Evolutionary conservation across 257 asterid species (phyloP).

Genomic region (Forsythia suspensa): DNA sequence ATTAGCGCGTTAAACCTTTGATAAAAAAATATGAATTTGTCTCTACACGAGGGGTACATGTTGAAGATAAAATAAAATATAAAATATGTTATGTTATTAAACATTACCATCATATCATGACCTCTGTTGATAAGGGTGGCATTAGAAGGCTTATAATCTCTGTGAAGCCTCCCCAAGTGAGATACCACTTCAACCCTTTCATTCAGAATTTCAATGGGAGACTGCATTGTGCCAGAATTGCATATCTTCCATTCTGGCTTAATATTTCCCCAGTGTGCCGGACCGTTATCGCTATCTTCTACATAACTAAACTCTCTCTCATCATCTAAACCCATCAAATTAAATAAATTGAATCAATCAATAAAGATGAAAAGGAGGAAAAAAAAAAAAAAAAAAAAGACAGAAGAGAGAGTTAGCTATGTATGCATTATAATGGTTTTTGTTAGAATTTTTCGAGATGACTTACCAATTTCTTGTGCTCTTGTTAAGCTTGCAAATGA

Average conservation of each 20-base stretch:
- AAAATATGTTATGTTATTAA: background rate
- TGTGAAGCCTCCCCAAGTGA: conserved; percentile 46
- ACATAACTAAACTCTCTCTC: conserved; percentile 72
- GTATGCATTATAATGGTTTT: background rate
- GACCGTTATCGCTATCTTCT: conserved; percentile 49
- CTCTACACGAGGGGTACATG: no score
- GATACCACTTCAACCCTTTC: conserved; percentile 55
- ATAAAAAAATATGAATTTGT: no score
- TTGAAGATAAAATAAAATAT: no score
- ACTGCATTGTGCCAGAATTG: conserved; percentile 58
- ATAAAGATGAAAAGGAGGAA: background rate
- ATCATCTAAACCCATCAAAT: conserved; percentile 39
- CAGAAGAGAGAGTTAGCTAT: background rate
- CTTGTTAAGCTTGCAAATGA: conserved; percentile 23
- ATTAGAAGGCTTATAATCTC: conserved; percentile 44
- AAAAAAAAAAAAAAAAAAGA: background rate
- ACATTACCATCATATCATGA: conserved; percentile 77
- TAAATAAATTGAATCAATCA: background rate
- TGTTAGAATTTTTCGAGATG: background rate
- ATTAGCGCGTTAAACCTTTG: no score
- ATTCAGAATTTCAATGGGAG: conserved; percentile 66
- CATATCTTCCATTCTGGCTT: conserved; percentile 64
- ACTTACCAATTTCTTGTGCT: conserved; percentile 61
- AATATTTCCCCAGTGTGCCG: conserved; percentile 66
- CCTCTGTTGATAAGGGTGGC: conserved; percentile 78